These are phyloP conservation scores for Encephalitozoon hellem DNA, from an alignment of 371 early-diverging fungal species.

Conservation along the genomic window DNA sequence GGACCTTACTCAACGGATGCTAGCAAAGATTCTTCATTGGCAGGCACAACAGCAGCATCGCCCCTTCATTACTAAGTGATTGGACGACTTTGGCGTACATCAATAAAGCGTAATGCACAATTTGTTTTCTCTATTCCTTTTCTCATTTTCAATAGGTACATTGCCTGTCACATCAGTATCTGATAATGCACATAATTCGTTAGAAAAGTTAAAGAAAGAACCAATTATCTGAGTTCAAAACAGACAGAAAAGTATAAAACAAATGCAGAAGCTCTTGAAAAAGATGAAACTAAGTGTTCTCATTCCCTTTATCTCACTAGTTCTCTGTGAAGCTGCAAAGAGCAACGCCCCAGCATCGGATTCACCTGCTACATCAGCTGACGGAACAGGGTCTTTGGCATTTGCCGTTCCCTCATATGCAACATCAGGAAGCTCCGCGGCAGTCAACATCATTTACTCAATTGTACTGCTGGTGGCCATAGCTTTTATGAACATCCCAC, in stretches of 20 bases:
- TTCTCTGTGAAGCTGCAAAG: neutral
- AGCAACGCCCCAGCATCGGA: neutral
- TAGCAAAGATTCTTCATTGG: no score
- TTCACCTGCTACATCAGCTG: neutral
- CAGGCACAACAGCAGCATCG: no score
- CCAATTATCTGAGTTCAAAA: neutral
- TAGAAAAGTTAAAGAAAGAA: neutral
- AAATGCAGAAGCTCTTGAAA: neutral
- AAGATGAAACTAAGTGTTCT: neutral
- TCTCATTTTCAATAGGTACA: neutral
- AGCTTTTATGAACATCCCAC: neutral
- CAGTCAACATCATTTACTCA: neutral
- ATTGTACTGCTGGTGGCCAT: neutral
- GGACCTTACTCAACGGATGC: no score
- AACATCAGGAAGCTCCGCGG: neutral
- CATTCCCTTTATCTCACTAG: neutral
- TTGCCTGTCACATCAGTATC: neutral
- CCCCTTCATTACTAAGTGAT: neutral
- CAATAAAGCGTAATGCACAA: neutral
- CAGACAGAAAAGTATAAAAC: neutral
- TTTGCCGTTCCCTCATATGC: neutral
- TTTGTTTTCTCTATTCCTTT: neutral
- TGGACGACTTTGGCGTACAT: neutral
- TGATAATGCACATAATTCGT: neutral
- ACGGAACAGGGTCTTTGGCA: neutral